These are phyloP conservation scores for Escallonia herrerae DNA, from an alignment of 129 eudicot genomes.

Conservation along the genomic window DNA sequence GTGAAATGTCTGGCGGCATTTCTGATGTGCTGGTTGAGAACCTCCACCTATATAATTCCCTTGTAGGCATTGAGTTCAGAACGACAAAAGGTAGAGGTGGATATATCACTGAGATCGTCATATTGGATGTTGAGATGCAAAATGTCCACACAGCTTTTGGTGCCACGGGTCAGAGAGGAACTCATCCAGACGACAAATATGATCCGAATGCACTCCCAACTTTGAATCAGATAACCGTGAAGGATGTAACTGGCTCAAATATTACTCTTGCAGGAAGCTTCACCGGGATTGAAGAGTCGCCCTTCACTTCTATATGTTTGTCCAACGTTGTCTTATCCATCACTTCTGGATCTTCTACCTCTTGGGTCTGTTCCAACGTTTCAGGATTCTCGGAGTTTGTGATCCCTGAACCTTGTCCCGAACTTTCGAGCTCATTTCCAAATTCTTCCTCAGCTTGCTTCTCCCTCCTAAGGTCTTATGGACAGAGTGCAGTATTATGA, in stretches of 20 bases:
- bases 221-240: constrained; percentile 37
- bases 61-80: constrained; percentile 50
- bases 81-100: constrained; percentile 83
- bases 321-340: constrained; percentile 40
- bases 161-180: constrained; percentile 42
- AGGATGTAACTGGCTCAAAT: constrained; percentile 41
- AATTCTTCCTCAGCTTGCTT: constrained; percentile 13
- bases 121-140: constrained; percentile 42
- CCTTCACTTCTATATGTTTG: constrained; percentile 52
- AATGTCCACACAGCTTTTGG: constrained; percentile 45
- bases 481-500: constrained; percentile 26
- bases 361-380: constrained; percentile 69
- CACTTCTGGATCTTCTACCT: constrained; percentile 14
- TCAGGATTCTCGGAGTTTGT: constrained; percentile 46
- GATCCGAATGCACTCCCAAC: constrained; percentile 58
- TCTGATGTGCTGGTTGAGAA: constrained; percentile 44
- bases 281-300: constrained; percentile 52
- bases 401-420: constrained; percentile 65
- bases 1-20: constrained; percentile 83
- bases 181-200: constrained; percentile 63
- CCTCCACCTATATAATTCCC: constrained; percentile 40
- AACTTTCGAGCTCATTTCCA: constrained; percentile 23
- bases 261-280: constrained; percentile 53
- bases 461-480: constrained; percentile 7
- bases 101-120: constrained; percentile 32